These are phyloP conservation scores for Sisymbrium irio DNA, from an alignment of 345 rosid species.

Conservation along the genomic window DNA sequence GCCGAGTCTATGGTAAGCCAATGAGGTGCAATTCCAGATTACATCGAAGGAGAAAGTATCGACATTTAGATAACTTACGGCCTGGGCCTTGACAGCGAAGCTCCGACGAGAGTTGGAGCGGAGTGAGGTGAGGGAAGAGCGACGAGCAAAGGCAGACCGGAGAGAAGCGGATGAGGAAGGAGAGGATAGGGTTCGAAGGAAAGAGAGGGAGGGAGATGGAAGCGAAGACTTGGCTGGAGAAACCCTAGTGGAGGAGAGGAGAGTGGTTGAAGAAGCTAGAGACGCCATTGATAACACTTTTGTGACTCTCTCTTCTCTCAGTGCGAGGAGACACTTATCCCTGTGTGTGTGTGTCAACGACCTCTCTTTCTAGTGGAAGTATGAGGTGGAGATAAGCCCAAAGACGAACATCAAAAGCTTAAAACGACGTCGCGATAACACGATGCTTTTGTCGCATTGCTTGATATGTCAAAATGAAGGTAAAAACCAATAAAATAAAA, in stretches of 20 bases:
- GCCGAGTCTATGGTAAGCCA: neutral
- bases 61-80: slow-evolving; percentile 40
- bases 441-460: neutral
- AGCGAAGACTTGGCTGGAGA: slow-evolving; percentile 39
- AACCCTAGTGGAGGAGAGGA: slow-evolving; percentile 49
- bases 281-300: slow-evolving; percentile 55
- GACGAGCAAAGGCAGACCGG: slow-evolving; percentile 44
- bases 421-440: slow-evolving; percentile 18
- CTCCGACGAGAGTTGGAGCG: slow-evolving; percentile 44
- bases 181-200: slow-evolving; percentile 43
- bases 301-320: neutral
- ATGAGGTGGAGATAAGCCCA: slow-evolving; percentile 32
- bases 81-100: slow-evolving; percentile 59
- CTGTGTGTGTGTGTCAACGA: slow-evolving; percentile 1
- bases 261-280: slow-evolving; percentile 59
- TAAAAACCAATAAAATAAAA: neutral
- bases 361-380: slow-evolving; percentile 20
- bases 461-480: neutral
- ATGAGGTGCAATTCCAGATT: neutral
- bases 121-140: slow-evolving; percentile 42
- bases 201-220: slow-evolving; percentile 37
- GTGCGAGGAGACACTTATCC: slow-evolving; percentile 22
- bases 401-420: neutral
- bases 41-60: neutral
- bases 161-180: slow-evolving; percentile 47